These are phyloP conservation scores for Plasmopara viticola DNA, from an alignment of 352 stramenopile species.

Conservation along the genomic window DNA sequence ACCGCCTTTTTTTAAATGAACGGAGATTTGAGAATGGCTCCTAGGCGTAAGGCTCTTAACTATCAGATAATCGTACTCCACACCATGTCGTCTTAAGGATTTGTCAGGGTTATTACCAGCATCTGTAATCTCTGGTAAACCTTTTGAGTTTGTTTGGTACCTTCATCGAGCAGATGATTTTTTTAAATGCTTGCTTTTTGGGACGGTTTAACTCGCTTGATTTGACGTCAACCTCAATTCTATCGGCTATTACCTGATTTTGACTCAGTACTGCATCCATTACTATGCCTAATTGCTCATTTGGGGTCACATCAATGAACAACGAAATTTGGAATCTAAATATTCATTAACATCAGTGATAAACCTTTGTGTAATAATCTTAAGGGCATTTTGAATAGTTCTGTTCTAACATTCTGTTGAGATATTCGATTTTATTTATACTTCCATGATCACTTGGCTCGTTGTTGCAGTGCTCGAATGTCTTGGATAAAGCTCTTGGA, in stretches of 20 bases:
- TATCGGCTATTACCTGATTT: too few relatives aligned
- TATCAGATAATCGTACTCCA: too few relatives aligned
- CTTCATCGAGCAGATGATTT: too few relatives aligned
- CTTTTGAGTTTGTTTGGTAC: background rate
- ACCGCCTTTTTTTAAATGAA: too few relatives aligned
- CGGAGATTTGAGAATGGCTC: background rate
- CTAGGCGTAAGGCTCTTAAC: background rate
- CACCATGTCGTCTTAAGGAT: too few relatives aligned
- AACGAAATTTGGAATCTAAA: constrained; percentile 31
- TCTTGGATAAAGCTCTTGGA: background rate
- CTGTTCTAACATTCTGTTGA: too few relatives aligned
- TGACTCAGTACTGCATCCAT: too few relatives aligned
- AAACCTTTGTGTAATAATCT: constrained; percentile 1
- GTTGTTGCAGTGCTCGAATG: constrained; percentile 2
- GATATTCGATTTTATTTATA: too few relatives aligned
- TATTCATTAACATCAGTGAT: constrained; percentile 19
- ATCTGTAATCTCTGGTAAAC: constrained; percentile 10
- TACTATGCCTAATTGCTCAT: constrained; percentile 12
- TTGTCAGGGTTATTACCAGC: constrained; percentile 11
- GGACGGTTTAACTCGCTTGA: too few relatives aligned
- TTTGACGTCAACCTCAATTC: too few relatives aligned
- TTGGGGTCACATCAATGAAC: constrained; percentile 20
- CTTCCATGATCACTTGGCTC: constrained; percentile 1
- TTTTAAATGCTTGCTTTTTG: too few relatives aligned
- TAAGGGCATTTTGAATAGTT: too few relatives aligned